Evolutionary conservation across 1,284 basidiomycete genomes (phyloP), one percentile per base, ranked within the genome.

Genomic region (Kalmanozyma brasiliensis): DNA sequence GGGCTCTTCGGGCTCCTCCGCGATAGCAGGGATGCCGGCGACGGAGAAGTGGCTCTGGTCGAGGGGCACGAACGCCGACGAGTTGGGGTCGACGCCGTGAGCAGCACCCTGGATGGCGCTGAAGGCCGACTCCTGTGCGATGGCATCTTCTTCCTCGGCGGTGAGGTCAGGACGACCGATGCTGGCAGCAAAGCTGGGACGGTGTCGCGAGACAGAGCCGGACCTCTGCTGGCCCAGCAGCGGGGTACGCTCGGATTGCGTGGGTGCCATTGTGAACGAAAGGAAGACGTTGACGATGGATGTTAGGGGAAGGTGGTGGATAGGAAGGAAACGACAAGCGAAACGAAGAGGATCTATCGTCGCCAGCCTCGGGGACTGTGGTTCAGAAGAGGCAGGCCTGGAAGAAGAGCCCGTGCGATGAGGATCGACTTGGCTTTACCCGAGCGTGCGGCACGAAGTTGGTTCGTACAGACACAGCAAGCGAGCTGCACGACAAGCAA

Each of bases 81-180:
- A 68, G 52, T 80, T 76, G 33, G 78, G 78, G 37, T 81, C 79
- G 23, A 80, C 79, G 41, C 79, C 79, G 52, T 78, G 77, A 7
- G 73, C 44, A 1, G 76, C 77, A 42, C 71, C 77, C 41, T 72
- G 71, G 51, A 80, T 67, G 34, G 77, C 77, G 46, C 67, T 66
- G 46, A 79, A 80, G 42, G 71, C 77, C 41, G 64, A 70, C 55
- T 80, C 77, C n/a, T 80, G 78, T 14, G 77, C 77, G 38, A 79
- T 61, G 10, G 63, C 53, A 43, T 77, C 78, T 24, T 76, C 68
- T 42, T 77, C 78, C 10, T 71, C 65, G 17, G 57, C 64, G 23
- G 62, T 70, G 36, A 65, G 52, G 26, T 70, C 55, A 29, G 63
- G 68, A 17, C 62, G 58, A 34, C 62, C 68, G 17, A 71, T 66